Base-by-base conservation (phyloP, 1,284 basidiomycete species). In the Amylostereum areolatum region DNA sequence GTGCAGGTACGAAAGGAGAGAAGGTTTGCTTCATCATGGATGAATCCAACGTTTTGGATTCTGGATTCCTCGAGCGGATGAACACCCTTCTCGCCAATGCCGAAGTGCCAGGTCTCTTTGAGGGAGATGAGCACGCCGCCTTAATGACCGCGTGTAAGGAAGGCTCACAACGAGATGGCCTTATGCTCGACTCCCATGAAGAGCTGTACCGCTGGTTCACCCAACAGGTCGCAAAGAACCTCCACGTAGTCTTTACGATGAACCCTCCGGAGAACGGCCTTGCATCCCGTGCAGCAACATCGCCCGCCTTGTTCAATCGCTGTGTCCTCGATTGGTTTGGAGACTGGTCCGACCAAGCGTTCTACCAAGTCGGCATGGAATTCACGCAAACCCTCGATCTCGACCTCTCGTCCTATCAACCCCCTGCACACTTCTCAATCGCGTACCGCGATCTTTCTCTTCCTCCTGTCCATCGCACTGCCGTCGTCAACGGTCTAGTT, bases 1-100 rank as follows among this genome's bases (percentile, higher is more conserved):
- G 97, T 29, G 78, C 96, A 1, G 97, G 97, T 5, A 97, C 94
- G 73, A 98, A 98, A 65, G 95, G 93, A 58, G 97, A 99, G 69
- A 98, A 98, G 71, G 89, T 99, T 37, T 98, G 94, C 65, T 99
- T 99, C 78, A 98, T 99, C 68, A 98, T 99, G 95, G 97, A 99
- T 67, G 97, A 99, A 67, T 97, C 93, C 1, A 99, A 99, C 62
- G 95, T 99, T 29, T 85, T 98, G 35, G 96, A 99, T 65, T 94
- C 97, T 4, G 97, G 97, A 49, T 98, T 99, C 77, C 73, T 99
- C 53, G 97, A 99, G 66, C 84, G 97, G 32, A 98, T 99, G 93
- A 99, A 99, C 67, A 99, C 95, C 0, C 81, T 99, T 3, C 81
- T 99, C 10, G 97, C 97, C 36, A 99, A 99, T 61, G 96, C 96